Evolutionary conservation across 2,329 filamentous ascomycete species (phyloP).

Genomic region (Orbilia ellipsospora): DNA sequence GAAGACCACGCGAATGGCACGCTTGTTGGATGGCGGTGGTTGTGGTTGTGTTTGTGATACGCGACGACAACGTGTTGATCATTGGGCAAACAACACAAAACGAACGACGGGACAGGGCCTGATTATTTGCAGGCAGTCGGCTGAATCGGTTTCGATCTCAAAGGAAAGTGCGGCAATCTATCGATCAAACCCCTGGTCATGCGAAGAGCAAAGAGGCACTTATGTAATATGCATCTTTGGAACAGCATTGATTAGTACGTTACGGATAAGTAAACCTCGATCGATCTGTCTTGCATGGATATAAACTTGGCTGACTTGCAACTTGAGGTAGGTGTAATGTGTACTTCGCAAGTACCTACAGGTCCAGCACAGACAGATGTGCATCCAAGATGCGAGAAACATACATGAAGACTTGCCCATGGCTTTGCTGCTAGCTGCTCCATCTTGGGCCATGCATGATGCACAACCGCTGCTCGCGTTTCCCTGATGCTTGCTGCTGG

Average conservation of each 20-base stretch:
- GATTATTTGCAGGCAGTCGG: background rate
- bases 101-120: background rate
- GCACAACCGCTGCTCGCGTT: background rate
- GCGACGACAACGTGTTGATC: constrained; percentile 18
- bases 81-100: constrained; percentile 1
- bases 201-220: too few species aligned
- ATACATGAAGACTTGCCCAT: constrained; percentile 23
- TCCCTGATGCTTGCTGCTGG: background rate
- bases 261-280: too few species aligned
- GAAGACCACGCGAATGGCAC: constrained; percentile 28
- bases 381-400: constrained; percentile 8
- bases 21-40: background rate
- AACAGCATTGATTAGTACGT: too few species aligned
- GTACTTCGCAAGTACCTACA: too few species aligned
- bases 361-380: background rate
- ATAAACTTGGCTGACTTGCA: constrained; percentile 3
- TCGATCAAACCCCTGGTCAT: background rate
- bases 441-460: constrained; percentile 18
- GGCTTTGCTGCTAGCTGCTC: too few species aligned
- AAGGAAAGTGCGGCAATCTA: constrained; percentile 26
- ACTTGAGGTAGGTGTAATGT: too few species aligned
- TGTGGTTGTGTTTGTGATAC: constrained; percentile 21
- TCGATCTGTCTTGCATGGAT: background rate
- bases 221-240: too few species aligned
- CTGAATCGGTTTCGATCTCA: constrained; percentile 5